These are phyloP conservation scores for Globisporangium spinosum DNA, from an alignment of 352 stramenopile genomes.

Conservation along the genomic window DNA sequence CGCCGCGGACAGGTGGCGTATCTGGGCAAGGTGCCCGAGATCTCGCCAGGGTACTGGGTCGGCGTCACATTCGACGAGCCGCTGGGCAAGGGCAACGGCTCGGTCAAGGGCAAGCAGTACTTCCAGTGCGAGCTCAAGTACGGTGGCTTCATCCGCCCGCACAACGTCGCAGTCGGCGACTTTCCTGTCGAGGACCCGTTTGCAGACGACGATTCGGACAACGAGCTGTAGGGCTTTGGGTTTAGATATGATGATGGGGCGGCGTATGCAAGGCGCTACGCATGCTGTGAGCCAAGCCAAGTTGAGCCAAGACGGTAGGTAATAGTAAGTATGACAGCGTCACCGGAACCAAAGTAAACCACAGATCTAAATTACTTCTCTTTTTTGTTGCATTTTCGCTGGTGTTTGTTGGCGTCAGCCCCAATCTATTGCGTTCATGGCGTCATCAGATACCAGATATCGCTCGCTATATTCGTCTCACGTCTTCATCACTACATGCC, in stretches of 20 bases:
- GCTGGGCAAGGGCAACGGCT: constrained; percentile 91
- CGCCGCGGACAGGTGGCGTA: constrained; percentile 91
- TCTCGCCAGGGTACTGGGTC: constrained; percentile 91
- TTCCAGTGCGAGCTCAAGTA: constrained; percentile 92
- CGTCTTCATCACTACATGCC: neutral
- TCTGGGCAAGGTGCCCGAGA: constrained; percentile 90
- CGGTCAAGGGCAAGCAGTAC: constrained; percentile 88
- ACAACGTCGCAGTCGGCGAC: constrained; percentile 92
- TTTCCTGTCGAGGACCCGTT: constrained; percentile 89
- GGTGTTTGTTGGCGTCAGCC: constrained; percentile 9
- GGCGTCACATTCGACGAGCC: constrained; percentile 97
- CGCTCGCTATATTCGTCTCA: neutral
- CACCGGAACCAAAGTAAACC: constrained; percentile 10
- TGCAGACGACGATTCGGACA: constrained; percentile 55
- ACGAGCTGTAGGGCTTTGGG: constrained; percentile 62
- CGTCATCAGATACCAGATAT: neutral
- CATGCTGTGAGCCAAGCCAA: neutral
- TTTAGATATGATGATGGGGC: neutral
- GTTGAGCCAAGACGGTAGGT: too few species aligned
- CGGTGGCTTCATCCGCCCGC: constrained; percentile 93
- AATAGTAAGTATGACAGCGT: neutral
- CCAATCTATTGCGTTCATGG: constrained; percentile 11
- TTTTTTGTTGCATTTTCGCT: constrained; percentile 23
- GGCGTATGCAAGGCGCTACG: neutral
- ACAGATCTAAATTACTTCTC: constrained; percentile 54